Base-by-base conservation (phyloP, 2,329 filamentous ascomycete species). In the Hypoxylon sp. region DNA sequence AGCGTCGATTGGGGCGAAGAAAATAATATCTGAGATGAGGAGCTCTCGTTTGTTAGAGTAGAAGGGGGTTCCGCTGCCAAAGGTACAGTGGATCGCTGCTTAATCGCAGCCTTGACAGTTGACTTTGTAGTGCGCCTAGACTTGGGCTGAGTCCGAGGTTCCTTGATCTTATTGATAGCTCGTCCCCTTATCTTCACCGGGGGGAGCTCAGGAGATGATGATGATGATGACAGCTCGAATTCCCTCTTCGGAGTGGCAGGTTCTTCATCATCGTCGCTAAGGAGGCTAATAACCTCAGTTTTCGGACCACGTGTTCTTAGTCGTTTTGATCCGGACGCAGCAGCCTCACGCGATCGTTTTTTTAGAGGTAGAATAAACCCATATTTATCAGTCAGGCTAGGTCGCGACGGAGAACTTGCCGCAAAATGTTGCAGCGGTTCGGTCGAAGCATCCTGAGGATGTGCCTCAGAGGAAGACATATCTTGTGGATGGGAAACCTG, bases 231-330 rank as follows among this genome's bases (percentile, higher is more conserved):
- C n/a, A n/a, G n/a, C n/a, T n/a, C n/a, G n/a, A n/a, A n/a, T n/a
- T n/a, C n/a, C n/a, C n/a, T n/a, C 17, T 49, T 17, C 8, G 47
- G n/a, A n/a, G 28, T 20, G 17, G n/a, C 2, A 46, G 20, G 17
- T 2, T 13, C 34, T 7, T 63, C 53, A 4, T 68, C 62, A 13
- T 65, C 57, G 24, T 62, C 56, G 50, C 56, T 62, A 13, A 66
- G 53, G 5, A 68, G 44, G 32, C 56, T 65, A 37, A 59, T 63
- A 19, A 58, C 34, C 11, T 62, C 46, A 10, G 26, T 5, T 3
- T 47, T 26, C 2, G 41, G 6, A 1, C 17, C 24, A 17, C 41
- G 17, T 13, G 44, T 17, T 47, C 55, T 67, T 10, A 22, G 51
- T 52, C 58, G 51, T 32, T 67, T 67, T 47, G 22, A 8, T 17